These are phyloP conservation scores for Phaseolus coccineus DNA, from an alignment of 331 rosid species.

Conservation along the genomic window DNA sequence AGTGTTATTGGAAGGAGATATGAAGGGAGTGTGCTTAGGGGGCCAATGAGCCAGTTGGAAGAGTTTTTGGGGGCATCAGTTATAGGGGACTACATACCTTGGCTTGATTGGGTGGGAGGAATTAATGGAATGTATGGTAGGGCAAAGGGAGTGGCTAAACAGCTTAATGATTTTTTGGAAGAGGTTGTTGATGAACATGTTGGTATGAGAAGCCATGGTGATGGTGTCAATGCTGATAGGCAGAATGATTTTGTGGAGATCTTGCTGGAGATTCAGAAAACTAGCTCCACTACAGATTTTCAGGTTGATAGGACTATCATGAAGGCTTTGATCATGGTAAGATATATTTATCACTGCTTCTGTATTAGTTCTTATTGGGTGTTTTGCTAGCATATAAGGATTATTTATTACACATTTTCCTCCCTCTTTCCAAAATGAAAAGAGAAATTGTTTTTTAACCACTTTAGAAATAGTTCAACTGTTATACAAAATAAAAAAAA, in stretches of 20 bases:
- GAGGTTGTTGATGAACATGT: slow-evolving; percentile 38
- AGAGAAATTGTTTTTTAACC: too few relatives aligned
- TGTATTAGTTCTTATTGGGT: background rate
- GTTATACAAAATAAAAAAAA: too few relatives aligned
- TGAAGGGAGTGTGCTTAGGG: background rate
- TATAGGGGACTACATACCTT: slow-evolving; percentile 34
- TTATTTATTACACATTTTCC: too few relatives aligned
- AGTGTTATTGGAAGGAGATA: slow-evolving; percentile 12
- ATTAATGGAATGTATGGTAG: slow-evolving; percentile 25
- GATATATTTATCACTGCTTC: background rate
- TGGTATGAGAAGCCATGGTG: background rate
- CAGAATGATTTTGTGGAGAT: slow-evolving; percentile 29
- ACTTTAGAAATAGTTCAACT: too few relatives aligned
- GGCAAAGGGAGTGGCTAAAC: slow-evolving; percentile 27
- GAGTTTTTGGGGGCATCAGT: slow-evolving; percentile 15
- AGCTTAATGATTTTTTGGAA: slow-evolving; percentile 36
- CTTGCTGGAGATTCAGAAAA: slow-evolving; percentile 4
- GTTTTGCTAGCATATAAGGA: too few relatives aligned
- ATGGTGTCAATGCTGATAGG: background rate
- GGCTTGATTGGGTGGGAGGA: slow-evolving; percentile 36
- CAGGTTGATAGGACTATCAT: background rate
- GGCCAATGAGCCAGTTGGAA: background rate
- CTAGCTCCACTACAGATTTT: background rate
- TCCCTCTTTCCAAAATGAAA: too few relatives aligned
- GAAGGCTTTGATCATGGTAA: slow-evolving; percentile 22